Conservation (phyloP, 176 grass and related monocot genomes). For the Calamus simplicifolius region DNA sequence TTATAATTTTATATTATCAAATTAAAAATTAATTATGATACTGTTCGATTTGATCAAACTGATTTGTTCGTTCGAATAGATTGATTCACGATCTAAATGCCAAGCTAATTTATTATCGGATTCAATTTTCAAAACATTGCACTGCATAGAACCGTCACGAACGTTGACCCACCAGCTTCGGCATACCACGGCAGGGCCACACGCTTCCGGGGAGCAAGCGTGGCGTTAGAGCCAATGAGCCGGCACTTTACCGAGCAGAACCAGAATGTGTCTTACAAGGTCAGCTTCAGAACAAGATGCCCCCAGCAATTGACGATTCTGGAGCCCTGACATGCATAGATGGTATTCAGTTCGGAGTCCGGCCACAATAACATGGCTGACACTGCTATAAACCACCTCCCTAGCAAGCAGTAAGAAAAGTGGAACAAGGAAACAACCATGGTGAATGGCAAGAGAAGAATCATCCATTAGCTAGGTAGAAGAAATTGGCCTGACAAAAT, state of each 20-base stretch:
- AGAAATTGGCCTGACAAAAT: too few relatives aligned
- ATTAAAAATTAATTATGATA: too few relatives aligned
- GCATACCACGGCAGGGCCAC: conserved; percentile 52
- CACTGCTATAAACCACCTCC: conserved; percentile 35
- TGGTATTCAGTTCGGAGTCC: conserved; percentile 63
- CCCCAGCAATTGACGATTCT: conserved; percentile 45
- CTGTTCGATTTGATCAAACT: too few relatives aligned
- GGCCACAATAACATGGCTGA: conserved; percentile 58
- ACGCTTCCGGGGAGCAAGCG: conserved; percentile 54
- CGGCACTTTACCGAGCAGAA: conserved; percentile 57
- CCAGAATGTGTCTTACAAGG: conserved; percentile 76
- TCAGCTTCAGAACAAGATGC: conserved; percentile 53
- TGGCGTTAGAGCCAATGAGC: conserved; percentile 49
- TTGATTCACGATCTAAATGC: too few relatives aligned
- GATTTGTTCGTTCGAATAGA: too few relatives aligned
- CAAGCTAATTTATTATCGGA: too few relatives aligned
- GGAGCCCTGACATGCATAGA: conserved; percentile 85
- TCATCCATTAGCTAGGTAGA: too few relatives aligned
- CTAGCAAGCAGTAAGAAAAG: not conserved
- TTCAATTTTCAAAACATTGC: too few relatives aligned
- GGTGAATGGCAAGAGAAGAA: too few relatives aligned
- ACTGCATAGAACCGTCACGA: conserved; percentile 66
- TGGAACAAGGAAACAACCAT: too few relatives aligned
- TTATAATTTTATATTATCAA: too few relatives aligned
- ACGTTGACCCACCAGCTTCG: conserved; percentile 64